phyloP scores from a whole-genome alignment of 192 early-diverging fungal species.

The Ambispora gerdemannii region DNA sequence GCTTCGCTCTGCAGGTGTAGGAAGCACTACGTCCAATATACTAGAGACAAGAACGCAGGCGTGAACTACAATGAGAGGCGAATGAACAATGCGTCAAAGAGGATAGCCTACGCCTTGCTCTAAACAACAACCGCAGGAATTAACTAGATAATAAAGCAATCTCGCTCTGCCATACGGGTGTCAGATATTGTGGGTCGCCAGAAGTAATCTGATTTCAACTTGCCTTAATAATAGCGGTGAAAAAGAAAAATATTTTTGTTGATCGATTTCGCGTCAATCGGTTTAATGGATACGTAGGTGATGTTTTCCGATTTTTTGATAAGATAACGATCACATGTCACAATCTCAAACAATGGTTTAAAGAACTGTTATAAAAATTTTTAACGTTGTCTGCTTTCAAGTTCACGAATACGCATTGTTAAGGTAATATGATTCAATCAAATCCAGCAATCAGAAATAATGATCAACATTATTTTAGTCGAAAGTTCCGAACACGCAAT shows the following conservation, averaged over 20 bases:
- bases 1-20: slow-evolving; percentile 29
- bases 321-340: too few relatives aligned
- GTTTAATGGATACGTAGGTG: too few relatives aligned
- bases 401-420: too few relatives aligned
- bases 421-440: too few relatives aligned
- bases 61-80: slow-evolving; percentile 23
- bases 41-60: slow-evolving; percentile 24
- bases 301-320: too few relatives aligned
- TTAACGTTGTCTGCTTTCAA: too few relatives aligned
- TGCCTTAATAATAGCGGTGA: slow-evolving; percentile 15
- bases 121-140: slow-evolving; percentile 32
- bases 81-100: slow-evolving; percentile 31
- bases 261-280: too few relatives aligned
- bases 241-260: too few relatives aligned
- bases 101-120: slow-evolving; percentile 28
- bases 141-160: not conserved
- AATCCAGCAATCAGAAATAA: too few relatives aligned
- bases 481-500: slow-evolving; percentile 5
- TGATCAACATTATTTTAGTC: too few relatives aligned
- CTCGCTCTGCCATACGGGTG: slow-evolving; percentile 25
- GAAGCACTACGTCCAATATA: slow-evolving; percentile 32
- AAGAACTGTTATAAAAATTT: too few relatives aligned
- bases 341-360: too few relatives aligned
- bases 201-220: slow-evolving; percentile 30
- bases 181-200: slow-evolving; percentile 30